These are phyloP conservation scores for Trichomonas vaginalis DNA, from an alignment of 208 protist genomes.

Conservation along the genomic window DNA sequence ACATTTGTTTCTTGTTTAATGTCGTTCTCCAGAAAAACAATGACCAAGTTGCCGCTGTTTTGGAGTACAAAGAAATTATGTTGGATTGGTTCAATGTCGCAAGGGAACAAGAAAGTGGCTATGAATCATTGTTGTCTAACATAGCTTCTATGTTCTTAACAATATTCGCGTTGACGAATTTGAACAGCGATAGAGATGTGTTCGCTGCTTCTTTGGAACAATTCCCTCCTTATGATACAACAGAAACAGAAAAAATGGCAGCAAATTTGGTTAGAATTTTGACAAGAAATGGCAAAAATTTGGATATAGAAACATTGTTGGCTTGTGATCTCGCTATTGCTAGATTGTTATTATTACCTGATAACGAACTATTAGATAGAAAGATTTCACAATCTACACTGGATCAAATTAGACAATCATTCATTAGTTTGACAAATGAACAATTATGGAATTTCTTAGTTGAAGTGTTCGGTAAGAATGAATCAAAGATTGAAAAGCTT, in stretches of 20 bases:
- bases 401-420: neutral
- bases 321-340: neutral
- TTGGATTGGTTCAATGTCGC: neutral
- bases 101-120: neutral
- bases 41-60: neutral
- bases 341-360: neutral
- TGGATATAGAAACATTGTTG: neutral
- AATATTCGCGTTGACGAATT: neutral
- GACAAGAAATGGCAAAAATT: neutral
- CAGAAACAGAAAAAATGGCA: neutral
- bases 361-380: neutral
- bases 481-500: neutral
- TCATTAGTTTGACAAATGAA: neutral
- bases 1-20: neutral
- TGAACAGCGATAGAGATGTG: neutral
- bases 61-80: neutral
- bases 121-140: neutral
- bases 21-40: neutral
- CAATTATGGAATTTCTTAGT: neutral
- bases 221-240: neutral
- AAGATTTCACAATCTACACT: neutral
- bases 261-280: neutral
- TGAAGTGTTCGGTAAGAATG: neutral
- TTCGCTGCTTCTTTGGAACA: neutral
- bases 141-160: neutral